A percentile compares a stretch with the other conserved stretches of the same genome.
These are phyloP conservation scores for Kazachstania viticola DNA, from an alignment of 805 yeast genomes.

Conservation along the genomic window DNA sequence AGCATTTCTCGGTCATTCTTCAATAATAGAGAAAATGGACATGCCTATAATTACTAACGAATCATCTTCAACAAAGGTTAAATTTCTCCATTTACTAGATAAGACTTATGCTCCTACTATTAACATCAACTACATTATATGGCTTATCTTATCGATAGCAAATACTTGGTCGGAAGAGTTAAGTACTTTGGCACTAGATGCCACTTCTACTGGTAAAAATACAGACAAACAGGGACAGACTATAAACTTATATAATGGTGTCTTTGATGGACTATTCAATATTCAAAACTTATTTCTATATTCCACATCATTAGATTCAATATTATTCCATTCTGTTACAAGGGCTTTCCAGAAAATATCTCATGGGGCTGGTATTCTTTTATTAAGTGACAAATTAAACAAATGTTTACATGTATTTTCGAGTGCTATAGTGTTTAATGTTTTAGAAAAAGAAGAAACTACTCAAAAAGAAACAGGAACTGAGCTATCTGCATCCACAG, in stretches of 20 bases:
- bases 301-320: conserved; percentile 53
- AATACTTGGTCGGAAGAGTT: conserved; percentile 58
- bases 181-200: conserved; percentile 16
- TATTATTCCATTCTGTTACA: conserved; percentile 52
- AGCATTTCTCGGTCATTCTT: conserved; percentile 26
- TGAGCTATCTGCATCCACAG: neutral
- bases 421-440: conserved; percentile 32
- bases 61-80: conserved; percentile 37
- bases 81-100: conserved; percentile 67
- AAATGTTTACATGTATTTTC: conserved; percentile 40
- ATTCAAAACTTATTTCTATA: conserved; percentile 44
- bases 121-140: conserved; percentile 51
- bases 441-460: conserved; percentile 1
- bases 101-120: conserved; percentile 64
- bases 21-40: conserved; percentile 23
- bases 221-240: conserved; percentile 5
- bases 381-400: conserved; percentile 44
- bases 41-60: conserved; percentile 30
- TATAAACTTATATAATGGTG: conserved; percentile 17
- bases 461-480: neutral
- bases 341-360: conserved; percentile 71
- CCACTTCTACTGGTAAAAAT: conserved; percentile 31
- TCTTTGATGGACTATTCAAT: conserved; percentile 32
- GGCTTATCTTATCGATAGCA: conserved; percentile 43
- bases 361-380: conserved; percentile 73